Percentiles rank a stretch among this genome's conserved stretches.
These are phyloP conservation scores for Pythium dissimile DNA, from an alignment of 352 stramenopile genomes.

Conservation along the genomic window DNA sequence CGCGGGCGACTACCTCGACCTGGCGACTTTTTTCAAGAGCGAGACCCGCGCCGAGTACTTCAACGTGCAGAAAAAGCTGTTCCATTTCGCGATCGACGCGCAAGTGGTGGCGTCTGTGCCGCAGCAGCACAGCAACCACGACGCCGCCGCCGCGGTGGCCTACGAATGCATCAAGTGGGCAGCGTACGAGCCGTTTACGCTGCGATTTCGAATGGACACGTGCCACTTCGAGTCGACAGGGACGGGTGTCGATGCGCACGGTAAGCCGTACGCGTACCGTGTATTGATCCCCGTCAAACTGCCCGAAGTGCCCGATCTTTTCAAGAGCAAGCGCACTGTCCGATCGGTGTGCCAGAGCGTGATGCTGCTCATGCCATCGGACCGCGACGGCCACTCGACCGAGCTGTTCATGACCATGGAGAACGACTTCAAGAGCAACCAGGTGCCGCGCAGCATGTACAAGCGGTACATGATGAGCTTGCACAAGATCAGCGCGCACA, in stretches of 20 bases:
- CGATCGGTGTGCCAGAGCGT: constrained; percentile 2
- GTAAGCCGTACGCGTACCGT: constrained; percentile 1
- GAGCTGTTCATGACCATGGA: constrained; percentile 9
- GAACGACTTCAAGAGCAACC: constrained; percentile 14
- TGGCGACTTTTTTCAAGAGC: constrained; percentile 7
- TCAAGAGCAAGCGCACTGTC: constrained; percentile 5
- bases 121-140: not conserved
- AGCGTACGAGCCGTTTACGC: constrained; percentile 6
- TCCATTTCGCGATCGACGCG: constrained; percentile 4
- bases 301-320: constrained; percentile 6
- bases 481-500: not conserved
- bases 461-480: constrained; percentile 4
- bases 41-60: constrained; percentile 4
- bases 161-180: constrained; percentile 11
- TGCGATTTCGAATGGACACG: constrained; percentile 10
- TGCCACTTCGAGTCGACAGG: constrained; percentile 7
- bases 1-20: constrained; percentile 4
- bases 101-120: not conserved
- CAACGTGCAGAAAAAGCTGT: constrained; percentile 8
- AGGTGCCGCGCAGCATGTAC: constrained; percentile 5
- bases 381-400: not conserved
- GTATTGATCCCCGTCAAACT: constrained; percentile 1
- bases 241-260: not conserved
- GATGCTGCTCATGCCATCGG: constrained; percentile 5
- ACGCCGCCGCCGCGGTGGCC: not conserved